A percentile compares a stretch with the other conserved stretches of the same genome.
Evolutionary conservation across 495 filamentous ascomycete genomes (phyloP).

Genomic region (Opeltia flavorubescens): DNA sequence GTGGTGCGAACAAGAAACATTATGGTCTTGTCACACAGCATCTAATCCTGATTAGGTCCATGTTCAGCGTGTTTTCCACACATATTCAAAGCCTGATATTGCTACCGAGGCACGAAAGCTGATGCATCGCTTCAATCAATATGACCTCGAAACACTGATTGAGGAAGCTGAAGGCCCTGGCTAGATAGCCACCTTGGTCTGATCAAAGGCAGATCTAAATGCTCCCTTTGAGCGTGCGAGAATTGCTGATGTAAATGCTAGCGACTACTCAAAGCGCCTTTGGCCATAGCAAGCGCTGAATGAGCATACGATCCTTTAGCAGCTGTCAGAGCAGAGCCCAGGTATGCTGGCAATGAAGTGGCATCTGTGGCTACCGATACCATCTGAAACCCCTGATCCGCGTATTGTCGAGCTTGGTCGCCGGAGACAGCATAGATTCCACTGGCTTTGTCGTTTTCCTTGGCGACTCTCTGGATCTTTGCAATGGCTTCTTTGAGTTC

Average conservation of each 20-base stretch:
- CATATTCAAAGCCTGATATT: slow-evolving; percentile 25
- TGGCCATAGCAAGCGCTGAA: slow-evolving; percentile 29
- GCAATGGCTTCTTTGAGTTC: slow-evolving; percentile 53
- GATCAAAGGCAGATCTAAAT: neutral
- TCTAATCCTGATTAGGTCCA: slow-evolving; percentile 46
- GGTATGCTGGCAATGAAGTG: slow-evolving; percentile 28
- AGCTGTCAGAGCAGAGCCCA: slow-evolving; percentile 24
- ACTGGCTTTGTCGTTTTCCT: slow-evolving; percentile 47
- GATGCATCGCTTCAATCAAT: slow-evolving; percentile 68
- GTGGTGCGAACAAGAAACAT: slow-evolving; percentile 38
- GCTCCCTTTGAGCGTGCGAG: neutral
- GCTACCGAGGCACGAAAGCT: slow-evolving; percentile 54
- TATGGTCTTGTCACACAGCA: neutral
- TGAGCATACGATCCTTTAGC: slow-evolving; percentile 20
- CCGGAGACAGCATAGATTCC: slow-evolving; percentile 59
- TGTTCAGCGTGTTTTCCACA: slow-evolving; percentile 32
- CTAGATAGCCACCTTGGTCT: neutral
- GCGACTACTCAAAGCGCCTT: slow-evolving; percentile 21
- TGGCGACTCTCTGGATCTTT: slow-evolving; percentile 43
- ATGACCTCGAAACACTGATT: slow-evolving; percentile 58
- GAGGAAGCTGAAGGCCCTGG: slow-evolving; percentile 39
- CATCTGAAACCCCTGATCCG: slow-evolving; percentile 61
- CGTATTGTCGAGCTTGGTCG: slow-evolving; percentile 47
- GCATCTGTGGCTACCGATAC: slow-evolving; percentile 44
- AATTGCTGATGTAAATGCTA: neutral